Base-by-base conservation (phyloP, 306 rosid genomes). In the Prosopis cineraria region DNA sequence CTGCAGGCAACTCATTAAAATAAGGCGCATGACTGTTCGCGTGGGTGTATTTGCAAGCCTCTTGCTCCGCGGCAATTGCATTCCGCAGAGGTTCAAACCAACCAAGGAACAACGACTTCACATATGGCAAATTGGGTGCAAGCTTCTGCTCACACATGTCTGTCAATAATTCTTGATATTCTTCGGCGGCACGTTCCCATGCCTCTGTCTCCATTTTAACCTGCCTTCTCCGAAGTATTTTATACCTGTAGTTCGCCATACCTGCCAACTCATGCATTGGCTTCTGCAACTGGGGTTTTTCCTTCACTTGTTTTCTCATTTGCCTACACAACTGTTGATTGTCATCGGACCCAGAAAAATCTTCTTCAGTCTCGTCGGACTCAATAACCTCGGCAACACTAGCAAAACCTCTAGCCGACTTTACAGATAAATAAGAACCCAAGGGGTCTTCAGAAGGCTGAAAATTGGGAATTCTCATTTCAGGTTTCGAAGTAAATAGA, bases 91-190 rank as follows among this genome's bases (percentile, higher is more conserved):
- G 99, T 82, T 95, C 98, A 76, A 93, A 95, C 99, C 98, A 92
- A 17, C 98, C 99, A 73, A 95, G 91, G 71, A 95, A 91, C 77
- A 95, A 82, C 5, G 99, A 88, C 85, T 95, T 95, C 78, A 93
- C 81, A 75, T 83, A 95, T 17, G 99, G 98, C 85, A 95, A 84
- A 83, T 93, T 95, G 36, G 98, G 98, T 22, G 94, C 96, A 73
- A 95, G 94, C 83, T 93, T 93, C 83, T 91, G 93, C 83, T 88
- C 89, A 22, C 99, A 85, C 98, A 95, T 95, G 66, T 92, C 97
- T 31, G 55, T 73, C 75, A 93, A 64, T 67, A 95, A 88, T 30
- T 95, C 99, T 74, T 87, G 87, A 78, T 95, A 95, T 86, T 93
- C 99, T 52, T 72, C 84, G 0, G 98, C 98, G 1, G 99, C 99